Percentiles rank a stretch among this genome's conserved stretches.
Evolutionary conservation across 163 green algal species (phyloP).

Genomic region (Volvox carteri): DNA sequence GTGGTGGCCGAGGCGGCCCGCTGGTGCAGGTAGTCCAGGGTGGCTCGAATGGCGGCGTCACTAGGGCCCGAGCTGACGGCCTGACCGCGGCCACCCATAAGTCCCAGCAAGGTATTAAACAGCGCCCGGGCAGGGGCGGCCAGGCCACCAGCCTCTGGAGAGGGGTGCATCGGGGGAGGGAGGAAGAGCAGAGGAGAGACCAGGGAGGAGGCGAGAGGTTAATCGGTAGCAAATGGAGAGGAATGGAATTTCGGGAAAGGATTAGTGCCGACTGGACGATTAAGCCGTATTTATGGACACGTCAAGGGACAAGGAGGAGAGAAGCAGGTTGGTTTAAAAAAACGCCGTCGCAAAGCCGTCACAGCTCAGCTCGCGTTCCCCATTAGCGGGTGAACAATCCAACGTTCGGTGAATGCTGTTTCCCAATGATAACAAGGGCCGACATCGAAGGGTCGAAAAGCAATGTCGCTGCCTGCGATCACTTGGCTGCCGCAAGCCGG

Average conservation of each 20-base stretch:
- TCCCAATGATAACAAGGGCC: too few relatives aligned
- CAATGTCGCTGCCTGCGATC: too few relatives aligned
- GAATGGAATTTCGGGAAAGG: neutral
- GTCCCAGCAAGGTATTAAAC: slow-evolving; percentile 66
- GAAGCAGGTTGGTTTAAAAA: too few relatives aligned
- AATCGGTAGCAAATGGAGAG: too few relatives aligned
- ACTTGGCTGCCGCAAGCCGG: too few relatives aligned
- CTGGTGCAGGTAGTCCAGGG: slow-evolving; percentile 85
- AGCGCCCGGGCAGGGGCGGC: slow-evolving; percentile 54
- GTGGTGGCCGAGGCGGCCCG: slow-evolving; percentile 86
- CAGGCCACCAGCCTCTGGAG: slow-evolving; percentile 49
- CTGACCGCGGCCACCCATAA: slow-evolving; percentile 68
- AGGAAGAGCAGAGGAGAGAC: neutral
- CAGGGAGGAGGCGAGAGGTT: neutral
- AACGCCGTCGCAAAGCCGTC: too few relatives aligned
- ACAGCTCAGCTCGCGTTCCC: too few relatives aligned
- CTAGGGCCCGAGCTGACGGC: slow-evolving; percentile 74
- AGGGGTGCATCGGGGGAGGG: neutral
- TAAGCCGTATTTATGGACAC: too few relatives aligned
- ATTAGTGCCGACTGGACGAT: too few relatives aligned
- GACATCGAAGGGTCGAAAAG: neutral
- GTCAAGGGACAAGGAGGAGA: too few relatives aligned
- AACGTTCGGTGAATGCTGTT: too few relatives aligned
- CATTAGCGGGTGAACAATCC: too few relatives aligned
- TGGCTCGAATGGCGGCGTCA: slow-evolving; percentile 90